A percentile compares a stretch with the other conserved stretches of the same genome.
phyloP scores from a whole-genome alignment of 495 filamentous ascomycete genomes.

The Daldinia childiae region DNA sequence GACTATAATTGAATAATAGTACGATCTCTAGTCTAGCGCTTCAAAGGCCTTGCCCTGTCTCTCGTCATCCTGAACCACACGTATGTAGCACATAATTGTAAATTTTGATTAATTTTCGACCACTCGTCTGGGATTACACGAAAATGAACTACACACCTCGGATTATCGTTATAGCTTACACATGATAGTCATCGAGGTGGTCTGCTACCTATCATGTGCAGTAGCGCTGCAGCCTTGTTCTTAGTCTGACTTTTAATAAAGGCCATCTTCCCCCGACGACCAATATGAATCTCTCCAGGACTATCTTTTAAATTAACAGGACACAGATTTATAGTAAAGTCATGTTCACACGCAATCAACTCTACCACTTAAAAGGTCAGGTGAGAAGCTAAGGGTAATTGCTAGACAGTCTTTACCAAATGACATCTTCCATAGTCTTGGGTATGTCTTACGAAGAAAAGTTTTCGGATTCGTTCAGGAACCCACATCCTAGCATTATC shows the following conservation, averaged over 20 bases:
- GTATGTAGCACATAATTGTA: constrained; percentile 29
- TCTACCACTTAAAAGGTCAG: constrained; percentile 28
- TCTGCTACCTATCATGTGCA: constrained; percentile 31
- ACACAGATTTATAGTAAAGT: constrained; percentile 29
- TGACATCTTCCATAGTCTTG: constrained; percentile 29
- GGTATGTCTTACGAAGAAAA: constrained; percentile 35
- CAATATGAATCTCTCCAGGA: constrained; percentile 28
- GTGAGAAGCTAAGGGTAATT: constrained; percentile 29
- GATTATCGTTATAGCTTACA: constrained; percentile 36
- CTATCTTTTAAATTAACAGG: constrained; percentile 40
- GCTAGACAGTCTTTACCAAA: constrained; percentile 31
- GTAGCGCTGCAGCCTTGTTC: constrained; percentile 40
- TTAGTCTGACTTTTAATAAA: constrained; percentile 37
- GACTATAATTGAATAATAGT: constrained; percentile 6
- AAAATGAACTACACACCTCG: constrained; percentile 43
- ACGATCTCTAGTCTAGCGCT: constrained; percentile 24
- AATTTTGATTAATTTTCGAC: constrained; percentile 24
- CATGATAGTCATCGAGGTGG: constrained; percentile 31
- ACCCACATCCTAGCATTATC: constrained; percentile 20
- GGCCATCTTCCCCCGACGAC: constrained; percentile 12
- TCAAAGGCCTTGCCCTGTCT: constrained; percentile 22
- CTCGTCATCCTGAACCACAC: constrained; percentile 28
- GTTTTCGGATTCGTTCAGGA: constrained; percentile 16
- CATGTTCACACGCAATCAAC: constrained; percentile 26
- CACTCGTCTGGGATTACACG: constrained; percentile 31